These are phyloP conservation scores for Truncatella angustata DNA, from an alignment of 2,329 filamentous ascomycete species.

Conservation along the genomic window DNA sequence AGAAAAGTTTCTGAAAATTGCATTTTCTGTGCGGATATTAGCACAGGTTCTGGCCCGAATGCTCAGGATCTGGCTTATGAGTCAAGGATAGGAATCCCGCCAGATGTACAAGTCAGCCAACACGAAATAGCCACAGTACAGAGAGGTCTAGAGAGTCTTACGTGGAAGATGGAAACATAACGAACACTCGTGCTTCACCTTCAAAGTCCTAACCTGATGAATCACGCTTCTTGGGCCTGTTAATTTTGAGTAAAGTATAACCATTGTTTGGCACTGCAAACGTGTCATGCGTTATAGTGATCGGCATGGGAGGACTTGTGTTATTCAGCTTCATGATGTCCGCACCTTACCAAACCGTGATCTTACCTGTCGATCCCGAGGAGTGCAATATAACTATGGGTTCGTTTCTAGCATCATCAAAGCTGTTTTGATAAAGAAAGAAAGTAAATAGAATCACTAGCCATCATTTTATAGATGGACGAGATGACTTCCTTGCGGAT, in stretches of 20 bases:
- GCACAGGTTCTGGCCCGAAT: neutral
- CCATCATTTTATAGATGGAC: constrained; percentile 2
- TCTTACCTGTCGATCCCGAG: constrained; percentile 15
- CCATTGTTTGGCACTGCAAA: neutral
- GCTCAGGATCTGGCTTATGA: neutral
- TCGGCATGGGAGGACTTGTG: constrained; percentile 10
- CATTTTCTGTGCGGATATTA: constrained; percentile 12
- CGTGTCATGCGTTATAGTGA: constrained; percentile 14
- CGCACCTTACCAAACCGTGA: no score
- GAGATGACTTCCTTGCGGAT: neutral
- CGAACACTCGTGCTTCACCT: no score
- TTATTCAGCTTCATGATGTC: no score
- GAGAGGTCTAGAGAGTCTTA: no score
- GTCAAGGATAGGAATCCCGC: constrained; percentile 9
- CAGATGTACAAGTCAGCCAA: neutral
- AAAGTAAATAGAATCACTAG: neutral
- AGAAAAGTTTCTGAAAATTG: constrained; percentile 16
- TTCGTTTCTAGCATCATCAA: constrained; percentile 12
- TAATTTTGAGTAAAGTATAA: no score
- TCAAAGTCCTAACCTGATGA: no score
- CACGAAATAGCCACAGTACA: neutral
- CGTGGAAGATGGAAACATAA: no score
- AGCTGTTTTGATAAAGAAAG: constrained; percentile 10
- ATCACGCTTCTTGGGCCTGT: no score
- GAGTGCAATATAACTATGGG: constrained; percentile 13